A percentile compares a stretch with the other conserved stretches of the same genome.
Conservation (phyloP, 441 rosid genomes). For the Syzygium malaccense region DNA sequence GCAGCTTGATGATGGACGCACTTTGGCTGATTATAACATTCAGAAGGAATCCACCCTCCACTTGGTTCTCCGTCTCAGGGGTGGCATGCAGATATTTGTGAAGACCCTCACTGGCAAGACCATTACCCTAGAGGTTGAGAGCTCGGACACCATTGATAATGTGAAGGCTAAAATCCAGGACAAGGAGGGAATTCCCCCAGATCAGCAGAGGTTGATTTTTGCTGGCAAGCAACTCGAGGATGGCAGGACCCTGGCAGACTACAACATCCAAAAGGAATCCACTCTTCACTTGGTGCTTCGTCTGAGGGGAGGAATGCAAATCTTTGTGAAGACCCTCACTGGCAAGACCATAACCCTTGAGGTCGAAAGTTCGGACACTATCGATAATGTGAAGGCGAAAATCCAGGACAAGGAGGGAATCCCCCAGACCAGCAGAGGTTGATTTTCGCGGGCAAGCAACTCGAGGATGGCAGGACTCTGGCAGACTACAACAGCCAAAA, state of each 20-base stretch:
- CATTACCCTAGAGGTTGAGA: not conserved
- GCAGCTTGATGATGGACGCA: not conserved
- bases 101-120: not conserved
- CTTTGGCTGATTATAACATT: not conserved
- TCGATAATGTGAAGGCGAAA: not conserved
- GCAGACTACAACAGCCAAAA: not conserved
- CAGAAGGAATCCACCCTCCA: not conserved
- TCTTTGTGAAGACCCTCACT: not conserved
- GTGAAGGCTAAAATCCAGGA: not conserved
- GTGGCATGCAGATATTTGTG: not conserved
- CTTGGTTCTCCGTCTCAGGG: not conserved
- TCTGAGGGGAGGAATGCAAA: not conserved
- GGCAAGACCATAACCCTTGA: not conserved
- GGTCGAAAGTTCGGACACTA: not conserved
- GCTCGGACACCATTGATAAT: not conserved
- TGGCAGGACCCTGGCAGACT: not conserved
- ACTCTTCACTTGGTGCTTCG: not conserved
- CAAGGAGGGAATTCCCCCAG: not conserved
- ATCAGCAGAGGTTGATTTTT: not conserved
- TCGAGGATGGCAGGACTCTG: not conserved
- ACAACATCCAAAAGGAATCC: not conserved
- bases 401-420: not conserved
- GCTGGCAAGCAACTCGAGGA: not conserved
- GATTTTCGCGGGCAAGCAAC: not conserved
- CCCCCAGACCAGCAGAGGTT: not conserved